Evolutionary conservation across 2,329 filamentous ascomycete species (phyloP).

Genomic region (Mycosphaerella sp.): DNA sequence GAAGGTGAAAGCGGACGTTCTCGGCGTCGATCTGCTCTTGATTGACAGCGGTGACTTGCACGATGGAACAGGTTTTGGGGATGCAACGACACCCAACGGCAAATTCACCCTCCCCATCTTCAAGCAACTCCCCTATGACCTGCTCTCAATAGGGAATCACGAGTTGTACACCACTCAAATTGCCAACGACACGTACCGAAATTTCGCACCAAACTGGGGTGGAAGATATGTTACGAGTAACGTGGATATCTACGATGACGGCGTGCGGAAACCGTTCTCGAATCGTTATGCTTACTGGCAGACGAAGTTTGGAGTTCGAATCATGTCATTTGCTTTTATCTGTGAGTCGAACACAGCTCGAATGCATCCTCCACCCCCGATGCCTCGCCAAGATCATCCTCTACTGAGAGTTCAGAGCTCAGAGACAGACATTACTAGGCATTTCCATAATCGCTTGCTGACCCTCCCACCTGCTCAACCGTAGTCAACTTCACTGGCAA

Average conservation of each 20-base stretch:
- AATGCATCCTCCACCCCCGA: too few relatives aligned
- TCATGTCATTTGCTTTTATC: slow-evolving; percentile 50
- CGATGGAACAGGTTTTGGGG: slow-evolving; percentile 54
- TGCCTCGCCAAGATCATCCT: too few relatives aligned
- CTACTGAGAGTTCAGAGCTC: too few relatives aligned
- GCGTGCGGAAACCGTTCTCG: slow-evolving; percentile 30
- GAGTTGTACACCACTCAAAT: slow-evolving; percentile 59
- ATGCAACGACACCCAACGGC: slow-evolving; percentile 49
- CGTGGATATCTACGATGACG: slow-evolving; percentile 39
- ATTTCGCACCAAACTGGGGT: slow-evolving; percentile 54
- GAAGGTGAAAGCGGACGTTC: slow-evolving; percentile 51
- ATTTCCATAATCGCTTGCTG: too few relatives aligned
- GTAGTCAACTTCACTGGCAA: slow-evolving; percentile 47
- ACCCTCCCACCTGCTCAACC: too few relatives aligned
- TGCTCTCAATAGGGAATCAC: slow-evolving; percentile 55
- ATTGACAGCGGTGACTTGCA: slow-evolving; percentile 61
- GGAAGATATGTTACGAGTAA: slow-evolving; percentile 51
- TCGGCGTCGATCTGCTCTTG: slow-evolving; percentile 55
- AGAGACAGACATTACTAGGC: too few relatives aligned
- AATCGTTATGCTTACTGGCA: slow-evolving; percentile 46
- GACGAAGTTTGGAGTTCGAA: slow-evolving; percentile 43
- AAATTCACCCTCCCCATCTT: slow-evolving; percentile 49
- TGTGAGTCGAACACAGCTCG: slow-evolving; percentile 15
- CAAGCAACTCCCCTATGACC: slow-evolving; percentile 41
- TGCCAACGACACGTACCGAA: slow-evolving; percentile 55